These are phyloP conservation scores for Hanseniaspora lindneri DNA, from an alignment of 805 yeast species.

Conservation along the genomic window DNA sequence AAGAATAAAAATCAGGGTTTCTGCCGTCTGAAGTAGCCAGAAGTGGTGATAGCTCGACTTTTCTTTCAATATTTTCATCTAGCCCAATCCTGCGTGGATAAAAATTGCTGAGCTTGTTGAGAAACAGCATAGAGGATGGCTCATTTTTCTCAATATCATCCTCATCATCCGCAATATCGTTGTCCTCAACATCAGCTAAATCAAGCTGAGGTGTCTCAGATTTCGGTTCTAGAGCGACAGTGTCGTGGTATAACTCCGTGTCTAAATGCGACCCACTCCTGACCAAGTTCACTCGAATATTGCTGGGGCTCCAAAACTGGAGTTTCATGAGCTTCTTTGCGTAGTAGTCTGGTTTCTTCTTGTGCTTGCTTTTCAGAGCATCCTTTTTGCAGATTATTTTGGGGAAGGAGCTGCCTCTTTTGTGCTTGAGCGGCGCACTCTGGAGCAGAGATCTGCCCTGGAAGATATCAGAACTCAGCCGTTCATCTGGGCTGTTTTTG, in stretches of 20 bases:
- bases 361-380: neutral
- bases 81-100: neutral
- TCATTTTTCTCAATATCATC: neutral
- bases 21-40: neutral
- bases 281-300: neutral
- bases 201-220: neutral
- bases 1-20: neutral
- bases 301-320: neutral
- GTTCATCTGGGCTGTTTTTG: neutral
- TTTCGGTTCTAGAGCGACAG: too few species aligned
- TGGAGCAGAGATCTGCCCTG: too few species aligned
- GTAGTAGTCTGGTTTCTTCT: neutral
- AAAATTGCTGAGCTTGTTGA: neutral
- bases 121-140: neutral
- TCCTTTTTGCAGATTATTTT: neutral
- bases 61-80: too few species aligned
- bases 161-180: constrained; percentile 7
- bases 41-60: neutral
- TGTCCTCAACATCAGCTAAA: constrained; percentile 12
- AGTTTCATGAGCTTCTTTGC: neutral
- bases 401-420: too few species aligned
- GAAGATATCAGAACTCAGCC: neutral
- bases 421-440: too few species aligned
- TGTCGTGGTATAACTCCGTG: too few species aligned
- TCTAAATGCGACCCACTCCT: neutral